Percentiles rank a stretch among this genome's conserved stretches.
Conservation (phyloP, 1,284 basidiomycete genomes). For the Cutaneotrichosporon dermatis region DNA sequence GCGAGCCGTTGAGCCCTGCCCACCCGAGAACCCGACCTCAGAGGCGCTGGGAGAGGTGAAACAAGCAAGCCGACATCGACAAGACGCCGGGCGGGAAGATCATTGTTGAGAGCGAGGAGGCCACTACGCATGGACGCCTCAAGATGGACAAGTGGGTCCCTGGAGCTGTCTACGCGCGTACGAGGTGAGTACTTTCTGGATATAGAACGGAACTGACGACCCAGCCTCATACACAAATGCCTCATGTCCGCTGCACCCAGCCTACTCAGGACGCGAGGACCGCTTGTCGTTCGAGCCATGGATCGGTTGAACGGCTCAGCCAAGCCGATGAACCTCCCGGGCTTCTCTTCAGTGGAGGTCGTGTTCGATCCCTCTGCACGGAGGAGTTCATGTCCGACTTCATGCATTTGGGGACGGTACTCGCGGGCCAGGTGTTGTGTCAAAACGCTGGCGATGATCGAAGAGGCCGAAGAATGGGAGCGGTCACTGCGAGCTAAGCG, state of each 20-base stretch:
- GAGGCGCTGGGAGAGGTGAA: conserved; percentile 10
- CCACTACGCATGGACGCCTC: conserved; percentile 17
- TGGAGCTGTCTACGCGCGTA: conserved; percentile 37
- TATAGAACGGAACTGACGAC: neutral
- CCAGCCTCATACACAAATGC: conserved; percentile 46
- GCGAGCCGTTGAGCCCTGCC: conserved; percentile 18
- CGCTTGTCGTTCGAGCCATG: conserved; percentile 35
- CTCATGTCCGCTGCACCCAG: conserved; percentile 45
- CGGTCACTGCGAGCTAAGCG: conserved; percentile 16
- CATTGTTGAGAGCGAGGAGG: conserved; percentile 20
- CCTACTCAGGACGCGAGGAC: conserved; percentile 24
- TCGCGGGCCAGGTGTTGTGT: conserved; percentile 15
- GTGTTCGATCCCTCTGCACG: conserved; percentile 27
- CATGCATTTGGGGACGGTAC: conserved; percentile 15
- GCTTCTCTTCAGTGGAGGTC: conserved; percentile 44
- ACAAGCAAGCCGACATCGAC: conserved; percentile 2
- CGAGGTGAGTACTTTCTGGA: conserved; percentile 31
- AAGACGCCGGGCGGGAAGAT: conserved; percentile 22
- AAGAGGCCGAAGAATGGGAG: conserved; percentile 46
- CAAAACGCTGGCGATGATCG: conserved; percentile 21
- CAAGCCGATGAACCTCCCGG: conserved; percentile 9
- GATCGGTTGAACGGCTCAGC: conserved; percentile 18
- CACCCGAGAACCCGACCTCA: conserved; percentile 9
- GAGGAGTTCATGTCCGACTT: conserved; percentile 1
- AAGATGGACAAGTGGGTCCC: conserved; percentile 25